Evolutionary conservation across 192 early-diverging fungal species (phyloP).

Genomic region (Rhizophagus sp.): DNA sequence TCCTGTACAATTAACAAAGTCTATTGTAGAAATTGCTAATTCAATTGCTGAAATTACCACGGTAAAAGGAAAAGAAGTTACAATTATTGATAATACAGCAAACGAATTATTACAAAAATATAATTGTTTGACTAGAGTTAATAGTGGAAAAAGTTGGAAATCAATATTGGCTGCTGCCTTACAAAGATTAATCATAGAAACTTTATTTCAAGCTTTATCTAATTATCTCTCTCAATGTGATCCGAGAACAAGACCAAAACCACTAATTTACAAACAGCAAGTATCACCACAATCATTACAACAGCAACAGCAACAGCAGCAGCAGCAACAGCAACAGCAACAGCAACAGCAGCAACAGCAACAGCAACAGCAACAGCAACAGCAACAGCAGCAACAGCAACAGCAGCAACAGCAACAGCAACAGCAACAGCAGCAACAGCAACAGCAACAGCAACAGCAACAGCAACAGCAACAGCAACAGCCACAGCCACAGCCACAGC

Average conservation of each 20-base stretch:
- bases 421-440: background rate
- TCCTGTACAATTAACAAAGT: slow-evolving; percentile 1
- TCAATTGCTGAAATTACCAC: background rate
- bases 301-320: background rate
- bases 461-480: background rate
- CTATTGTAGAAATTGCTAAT: slow-evolving; percentile 9
- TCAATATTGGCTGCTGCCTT: slow-evolving; percentile 17
- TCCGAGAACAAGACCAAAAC: background rate
- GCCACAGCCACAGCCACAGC: background rate
- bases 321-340: background rate
- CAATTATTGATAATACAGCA: slow-evolving; percentile 8
- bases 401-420: background rate
- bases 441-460: background rate
- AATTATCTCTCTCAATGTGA: background rate
- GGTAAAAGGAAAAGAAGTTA: slow-evolving; percentile 21
- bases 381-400: background rate
- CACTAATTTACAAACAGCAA: background rate
- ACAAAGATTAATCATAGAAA: slow-evolving; percentile 10
- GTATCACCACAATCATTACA: background rate
- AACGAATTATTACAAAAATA: background rate
- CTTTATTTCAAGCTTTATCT: background rate
- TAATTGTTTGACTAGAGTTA: background rate
- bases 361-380: background rate
- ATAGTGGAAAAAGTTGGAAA: background rate
- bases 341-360: background rate